Evolutionary conservation across 371 early-diverging fungal species (phyloP), one percentile per base, ranked within the genome.

Genomic region (Smittium culicis): DNA sequence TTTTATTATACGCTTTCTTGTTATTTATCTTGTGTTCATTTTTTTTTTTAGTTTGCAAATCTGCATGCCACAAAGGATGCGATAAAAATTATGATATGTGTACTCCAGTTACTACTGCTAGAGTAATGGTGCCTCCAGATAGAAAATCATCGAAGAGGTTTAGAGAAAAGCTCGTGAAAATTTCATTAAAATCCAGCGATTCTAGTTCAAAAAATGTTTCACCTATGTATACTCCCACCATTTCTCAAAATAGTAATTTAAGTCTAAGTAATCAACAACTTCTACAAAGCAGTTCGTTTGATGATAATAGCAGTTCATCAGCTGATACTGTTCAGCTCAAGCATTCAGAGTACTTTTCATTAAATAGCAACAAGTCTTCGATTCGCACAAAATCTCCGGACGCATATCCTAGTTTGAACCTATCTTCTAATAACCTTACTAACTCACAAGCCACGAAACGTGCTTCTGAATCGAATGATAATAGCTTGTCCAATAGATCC

Each of bases 141-240:
- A 63, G 63, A 63, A 63, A 32, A 63, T 63, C 63, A 32, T 63
- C 63, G 11, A 63, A 63, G 34, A 31, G 63, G n/a, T 63, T 45
- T 45, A 45, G 45, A 45, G 45, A 45, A 11, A 45, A 45, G 20
- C 20, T 45, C 5, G 11, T 45, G 5, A 45, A 45, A 45, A 20
- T 45, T 20, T 45, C 45, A 45, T 45, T 45, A 45, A 45, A 45
- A 45, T 5, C 5, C 5, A 45, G 20, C 11, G 20, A 20, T 11
- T 45, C 45, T 45, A 45, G 5, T 45, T 5, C 45, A 11, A 20
- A 45, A 11, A 45, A 45, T 20, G 5, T 20, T 11, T 20, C 45
- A 45, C 45, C 45, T 5, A 45, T 20, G 5, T 45, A 45, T 20
- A 45, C 20, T 45, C 20, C 45, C 5, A 45, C 45, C 20, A 45